Conservation (phyloP, 306 rosid species). For the Erythrophleum fordii region DNA sequence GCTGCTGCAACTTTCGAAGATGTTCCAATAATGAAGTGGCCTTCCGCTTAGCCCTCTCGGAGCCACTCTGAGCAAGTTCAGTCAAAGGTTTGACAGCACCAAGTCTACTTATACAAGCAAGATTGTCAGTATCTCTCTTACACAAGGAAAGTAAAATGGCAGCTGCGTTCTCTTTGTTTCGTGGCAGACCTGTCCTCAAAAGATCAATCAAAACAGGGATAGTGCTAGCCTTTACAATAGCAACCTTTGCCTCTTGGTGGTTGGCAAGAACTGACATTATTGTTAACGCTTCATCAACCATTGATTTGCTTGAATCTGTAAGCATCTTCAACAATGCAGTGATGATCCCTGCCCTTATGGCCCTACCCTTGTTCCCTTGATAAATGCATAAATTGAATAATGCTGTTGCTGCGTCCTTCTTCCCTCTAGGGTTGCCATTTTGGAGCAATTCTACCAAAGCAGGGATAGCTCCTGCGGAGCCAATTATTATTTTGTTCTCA, state of each 20-base stretch:
- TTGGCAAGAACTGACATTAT: constrained; percentile 91
- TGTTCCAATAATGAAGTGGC: constrained; percentile 86
- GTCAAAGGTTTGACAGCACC: constrained; percentile 84
- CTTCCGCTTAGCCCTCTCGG: constrained; percentile 92
- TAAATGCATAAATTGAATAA: constrained; percentile 90
- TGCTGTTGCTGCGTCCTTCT: constrained; percentile 96
- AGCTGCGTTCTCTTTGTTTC: constrained; percentile 84
- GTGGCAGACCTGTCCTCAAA: constrained; percentile 80
- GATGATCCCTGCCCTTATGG: constrained; percentile 82
- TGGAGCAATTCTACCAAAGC: constrained; percentile 88
- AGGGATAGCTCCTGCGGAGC: constrained; percentile 89
- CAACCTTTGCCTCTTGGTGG: constrained; percentile 84
- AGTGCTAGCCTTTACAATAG: constrained; percentile 77
- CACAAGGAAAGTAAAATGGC: constrained; percentile 88
- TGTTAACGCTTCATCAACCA: constrained; percentile 92
- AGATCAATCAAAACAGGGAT: constrained; percentile 92
- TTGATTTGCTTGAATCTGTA: constrained; percentile 73
- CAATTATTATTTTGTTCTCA: constrained; percentile 92
- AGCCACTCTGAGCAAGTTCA: constrained; percentile 74
- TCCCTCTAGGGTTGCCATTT: constrained; percentile 84
- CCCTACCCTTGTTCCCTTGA: constrained; percentile 94
- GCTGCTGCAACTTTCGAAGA: constrained; percentile 72
- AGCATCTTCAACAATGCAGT: constrained; percentile 82
- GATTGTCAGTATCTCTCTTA: constrained; percentile 79
- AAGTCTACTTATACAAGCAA: constrained; percentile 79